These are phyloP conservation scores for Cyberlindnera veronae DNA, from an alignment of 805 yeast species.

Conservation along the genomic window DNA sequence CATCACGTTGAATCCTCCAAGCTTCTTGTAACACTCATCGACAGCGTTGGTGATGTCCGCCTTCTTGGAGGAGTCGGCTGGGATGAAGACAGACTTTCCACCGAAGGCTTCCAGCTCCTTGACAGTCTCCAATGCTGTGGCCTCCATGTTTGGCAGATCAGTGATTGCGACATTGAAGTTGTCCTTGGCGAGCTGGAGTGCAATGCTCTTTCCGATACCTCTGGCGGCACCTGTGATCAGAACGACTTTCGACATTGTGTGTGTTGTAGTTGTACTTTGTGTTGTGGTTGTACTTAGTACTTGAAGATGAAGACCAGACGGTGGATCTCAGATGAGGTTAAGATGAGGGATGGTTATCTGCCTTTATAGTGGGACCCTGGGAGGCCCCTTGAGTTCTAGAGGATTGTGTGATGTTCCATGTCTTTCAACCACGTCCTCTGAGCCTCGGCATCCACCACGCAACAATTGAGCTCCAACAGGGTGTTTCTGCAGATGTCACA, in stretches of 20 bases:
- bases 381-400: no score
- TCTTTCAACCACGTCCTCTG: no score
- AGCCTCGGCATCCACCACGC: no score
- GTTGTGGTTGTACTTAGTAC: no score
- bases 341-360: no score
- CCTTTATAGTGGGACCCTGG: no score
- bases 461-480: no score
- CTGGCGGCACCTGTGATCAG: constrained; percentile 87
- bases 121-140: constrained; percentile 21
- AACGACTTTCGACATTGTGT: constrained; percentile 40
- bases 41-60: constrained; percentile 27
- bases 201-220: constrained; percentile 83
- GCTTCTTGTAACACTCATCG: constrained; percentile 23
- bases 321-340: no score
- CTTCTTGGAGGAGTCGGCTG: constrained; percentile 24
- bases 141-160: constrained; percentile 23
- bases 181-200: constrained; percentile 70
- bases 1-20: constrained; percentile 33
- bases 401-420: no score
- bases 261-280: no score
- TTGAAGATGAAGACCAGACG: no score
- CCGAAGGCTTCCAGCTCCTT: constrained; percentile 19
- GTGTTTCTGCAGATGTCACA: no score
- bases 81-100: constrained; percentile 22
- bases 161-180: constrained; percentile 47